A percentile compares a stretch with the other conserved stretches of the same genome.
Evolutionary conservation across 768 basidiomycete species (phyloP).

Genomic region (Trametes meyenii): DNA sequence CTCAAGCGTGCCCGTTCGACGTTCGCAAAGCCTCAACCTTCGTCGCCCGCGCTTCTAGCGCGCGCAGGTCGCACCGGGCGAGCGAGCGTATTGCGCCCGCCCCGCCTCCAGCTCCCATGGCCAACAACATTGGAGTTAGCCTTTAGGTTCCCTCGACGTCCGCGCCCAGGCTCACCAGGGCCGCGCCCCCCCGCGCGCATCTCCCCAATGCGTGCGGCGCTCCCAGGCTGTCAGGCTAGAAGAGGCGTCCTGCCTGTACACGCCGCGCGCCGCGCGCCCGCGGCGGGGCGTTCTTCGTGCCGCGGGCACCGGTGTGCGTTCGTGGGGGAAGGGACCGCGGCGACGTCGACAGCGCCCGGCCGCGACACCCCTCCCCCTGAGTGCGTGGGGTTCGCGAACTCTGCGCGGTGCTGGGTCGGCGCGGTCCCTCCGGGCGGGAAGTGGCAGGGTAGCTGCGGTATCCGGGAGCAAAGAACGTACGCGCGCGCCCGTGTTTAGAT

Average conservation of each 20-base stretch:
- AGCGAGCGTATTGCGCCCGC: slow-evolving; percentile 7
- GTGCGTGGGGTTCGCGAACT: too few relatives aligned
- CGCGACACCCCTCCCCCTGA: too few relatives aligned
- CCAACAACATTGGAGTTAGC: slow-evolving; percentile 2
- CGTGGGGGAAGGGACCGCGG: not conserved
- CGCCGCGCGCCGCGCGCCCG: slow-evolving; percentile 9
- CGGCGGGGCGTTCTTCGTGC: slow-evolving; percentile 6
- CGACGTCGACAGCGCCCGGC: not conserved
- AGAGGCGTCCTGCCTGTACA: slow-evolving; percentile 17
- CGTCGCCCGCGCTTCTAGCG: too few relatives aligned
- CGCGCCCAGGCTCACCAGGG: not conserved
- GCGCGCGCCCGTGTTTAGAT: not conserved
- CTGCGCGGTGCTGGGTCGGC: too few relatives aligned
- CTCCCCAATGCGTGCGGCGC: slow-evolving; percentile 2
- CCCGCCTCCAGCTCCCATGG: not conserved
- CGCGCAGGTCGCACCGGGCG: too few relatives aligned
- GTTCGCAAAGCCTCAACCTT: too few relatives aligned
- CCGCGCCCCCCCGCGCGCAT: slow-evolving; percentile 8
- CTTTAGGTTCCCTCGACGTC: slow-evolving; percentile 8
- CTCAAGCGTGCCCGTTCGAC: too few relatives aligned
- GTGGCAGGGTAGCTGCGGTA: not conserved
- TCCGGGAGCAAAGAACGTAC: not conserved
- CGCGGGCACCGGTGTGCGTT: slow-evolving; percentile 1
- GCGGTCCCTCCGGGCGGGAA: too few relatives aligned
- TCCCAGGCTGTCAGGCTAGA: slow-evolving; percentile 27